Evolutionary conservation across 2,329 filamentous ascomycete species (phyloP).

Genomic region (Cladosporium sp.): DNA sequence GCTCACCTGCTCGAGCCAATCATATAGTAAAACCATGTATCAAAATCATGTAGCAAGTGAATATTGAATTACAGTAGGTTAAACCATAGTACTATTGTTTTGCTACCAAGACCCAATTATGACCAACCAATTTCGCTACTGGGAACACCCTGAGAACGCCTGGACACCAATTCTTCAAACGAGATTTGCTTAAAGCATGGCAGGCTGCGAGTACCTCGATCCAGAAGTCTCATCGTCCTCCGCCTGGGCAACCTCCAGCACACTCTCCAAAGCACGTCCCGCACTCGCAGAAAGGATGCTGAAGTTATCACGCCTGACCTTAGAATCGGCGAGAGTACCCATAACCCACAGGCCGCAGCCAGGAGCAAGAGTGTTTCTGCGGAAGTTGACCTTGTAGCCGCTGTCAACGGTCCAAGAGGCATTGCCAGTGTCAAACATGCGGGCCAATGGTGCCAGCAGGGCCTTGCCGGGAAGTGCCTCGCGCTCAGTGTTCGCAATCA

Average conservation of each 20-base stretch:
- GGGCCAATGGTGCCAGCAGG: slow-evolving; percentile 14
- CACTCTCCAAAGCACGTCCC: slow-evolving; percentile 15
- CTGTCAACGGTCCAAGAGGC: slow-evolving; percentile 17
- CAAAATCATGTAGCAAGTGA: too few relatives aligned
- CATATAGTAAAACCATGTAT: too few relatives aligned
- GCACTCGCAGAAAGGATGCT: slow-evolving; percentile 21
- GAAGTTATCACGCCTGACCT: slow-evolving; percentile 20
- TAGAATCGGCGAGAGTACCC: slow-evolving; percentile 19
- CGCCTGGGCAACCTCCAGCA: slow-evolving; percentile 15
- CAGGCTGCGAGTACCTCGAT: slow-evolving; percentile 15
- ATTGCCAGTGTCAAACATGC: slow-evolving; percentile 16
- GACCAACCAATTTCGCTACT: too few relatives aligned
- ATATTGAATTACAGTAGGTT: too few relatives aligned
- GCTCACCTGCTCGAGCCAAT: too few relatives aligned
- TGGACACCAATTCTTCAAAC: too few relatives aligned
- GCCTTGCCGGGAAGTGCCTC: slow-evolving; percentile 14
- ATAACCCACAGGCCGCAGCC: slow-evolving; percentile 23
- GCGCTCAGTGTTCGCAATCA: slow-evolving; percentile 22
- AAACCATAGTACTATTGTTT: too few relatives aligned
- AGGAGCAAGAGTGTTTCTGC: slow-evolving; percentile 14
- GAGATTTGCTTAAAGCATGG: slow-evolving; percentile 18
- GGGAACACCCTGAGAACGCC: too few relatives aligned
- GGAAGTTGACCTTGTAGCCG: slow-evolving; percentile 24
- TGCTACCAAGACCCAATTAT: too few relatives aligned
- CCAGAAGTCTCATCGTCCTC: slow-evolving; percentile 7